Evolutionary conservation across 1,284 basidiomycete species (phyloP), one percentile per base, ranked within the genome.

Genomic region (Rhodofomes roseus): DNA sequence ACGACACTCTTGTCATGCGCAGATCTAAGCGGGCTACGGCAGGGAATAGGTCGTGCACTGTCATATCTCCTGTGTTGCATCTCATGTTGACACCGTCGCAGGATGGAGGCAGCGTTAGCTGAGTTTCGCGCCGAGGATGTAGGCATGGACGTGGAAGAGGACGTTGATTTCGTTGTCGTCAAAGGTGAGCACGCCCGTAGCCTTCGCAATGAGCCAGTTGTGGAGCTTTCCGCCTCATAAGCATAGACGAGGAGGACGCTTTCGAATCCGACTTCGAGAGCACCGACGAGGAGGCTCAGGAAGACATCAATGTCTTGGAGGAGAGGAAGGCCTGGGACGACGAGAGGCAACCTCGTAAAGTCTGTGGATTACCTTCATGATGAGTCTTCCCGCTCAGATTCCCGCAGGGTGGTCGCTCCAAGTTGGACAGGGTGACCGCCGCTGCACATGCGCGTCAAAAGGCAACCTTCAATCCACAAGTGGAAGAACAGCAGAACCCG

Each of bases 191-290:
- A 12, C 18, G 22, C 12, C 2, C 51, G 20, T 36, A 7, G n/a
- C 27, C 2, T 7, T 1, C 5, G 8, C 16, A 12, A 5, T 16
- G 9, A 7, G 27, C 54, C 25, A 16, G 18, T 39, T 27, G 34
- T 36, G 4, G 34, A 8, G 7, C 4, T 12, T 12, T 37, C n/a
- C 37, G 36, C 20, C 20, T 11, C 27, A 43, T 43, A 60, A 37
- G 46, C 27, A 41, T 59, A 90, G 91, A 89, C 55, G 90, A 93
- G 70, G 84, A 89, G 61, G 91, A 93, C 66, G 71, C 87, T 9
- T 91, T 91, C 63, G 90, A 82, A 62, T 90, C 87, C 16, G 92
- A 93, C 70, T 93, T 93, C 66, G 86, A 85, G 61, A 91, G 88
- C 62, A 93, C 90, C 0, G 91, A 92, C 57, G 87, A 91, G 63